These are phyloP conservation scores for Eragrostis nindensis DNA, from an alignment of 176 grass and related monocot genomes.

Conservation along the genomic window DNA sequence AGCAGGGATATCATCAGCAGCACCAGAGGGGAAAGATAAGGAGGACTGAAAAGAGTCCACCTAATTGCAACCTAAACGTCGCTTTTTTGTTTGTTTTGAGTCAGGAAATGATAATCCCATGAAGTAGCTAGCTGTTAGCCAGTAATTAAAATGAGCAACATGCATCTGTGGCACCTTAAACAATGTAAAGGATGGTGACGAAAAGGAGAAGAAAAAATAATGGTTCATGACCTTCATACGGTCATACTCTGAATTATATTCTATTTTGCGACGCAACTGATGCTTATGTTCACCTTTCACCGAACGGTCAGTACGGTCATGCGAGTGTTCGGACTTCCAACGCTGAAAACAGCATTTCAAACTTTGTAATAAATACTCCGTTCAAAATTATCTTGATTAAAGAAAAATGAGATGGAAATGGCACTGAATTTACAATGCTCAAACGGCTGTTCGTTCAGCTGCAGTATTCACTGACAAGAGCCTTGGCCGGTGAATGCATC, in stretches of 20 bases:
- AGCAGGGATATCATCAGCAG: neutral
- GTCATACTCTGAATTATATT: constrained; percentile 23
- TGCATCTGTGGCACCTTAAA: constrained; percentile 30
- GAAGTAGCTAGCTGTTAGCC: constrained; percentile 26
- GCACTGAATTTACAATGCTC: neutral
- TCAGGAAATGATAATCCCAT: constrained; percentile 44
- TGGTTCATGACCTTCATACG: constrained; percentile 9
- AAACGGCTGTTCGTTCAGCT: neutral
- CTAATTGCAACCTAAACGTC: constrained; percentile 52
- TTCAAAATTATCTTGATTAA: neutral
- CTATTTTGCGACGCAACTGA: constrained; percentile 12
- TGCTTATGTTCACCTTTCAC: constrained; percentile 46
- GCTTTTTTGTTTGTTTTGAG: constrained; percentile 17
- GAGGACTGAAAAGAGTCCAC: neutral
- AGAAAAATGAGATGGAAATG: neutral
- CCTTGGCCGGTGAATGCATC: neutral
- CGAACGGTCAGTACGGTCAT: constrained; percentile 25
- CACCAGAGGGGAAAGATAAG: neutral
- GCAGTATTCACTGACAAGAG: constrained; percentile 12
- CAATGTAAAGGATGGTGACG: neutral
- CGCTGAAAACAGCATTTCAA: neutral
- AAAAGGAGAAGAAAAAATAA: neutral
- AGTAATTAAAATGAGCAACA: constrained; percentile 9
- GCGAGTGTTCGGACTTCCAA: neutral
- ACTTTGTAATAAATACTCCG: neutral